phyloP scores from a whole-genome alignment of 306 rosid genomes.

The Betula pendula region DNA sequence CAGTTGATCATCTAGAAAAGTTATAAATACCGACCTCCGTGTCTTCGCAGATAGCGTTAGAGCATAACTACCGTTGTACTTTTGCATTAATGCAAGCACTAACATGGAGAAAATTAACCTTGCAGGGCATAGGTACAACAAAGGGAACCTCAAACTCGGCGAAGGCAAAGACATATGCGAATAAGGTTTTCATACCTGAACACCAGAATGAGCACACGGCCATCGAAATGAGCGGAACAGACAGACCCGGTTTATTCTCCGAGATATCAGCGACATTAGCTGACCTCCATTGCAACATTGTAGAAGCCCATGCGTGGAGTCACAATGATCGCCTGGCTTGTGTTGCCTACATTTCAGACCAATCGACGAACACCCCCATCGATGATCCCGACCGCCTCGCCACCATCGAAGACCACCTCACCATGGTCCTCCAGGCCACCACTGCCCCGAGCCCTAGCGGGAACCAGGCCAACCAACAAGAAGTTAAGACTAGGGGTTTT shows the following conservation, averaged over 20 bases:
- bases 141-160: conserved; percentile 34
- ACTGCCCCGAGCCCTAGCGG: conserved; percentile 19
- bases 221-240: conserved; percentile 59
- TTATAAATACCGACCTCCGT: too few species aligned
- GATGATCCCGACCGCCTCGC: conserved; percentile 53
- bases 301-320: conserved; percentile 73
- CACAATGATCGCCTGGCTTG: conserved; percentile 67
- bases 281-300: conserved; percentile 64
- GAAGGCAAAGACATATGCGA: conserved; percentile 31
- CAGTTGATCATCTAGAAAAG: too few species aligned
- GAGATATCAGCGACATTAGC: conserved; percentile 63
- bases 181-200: conserved; percentile 20
- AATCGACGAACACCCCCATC: conserved; percentile 51
- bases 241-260: conserved; percentile 60
- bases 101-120: neutral
- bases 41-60: too few species aligned
- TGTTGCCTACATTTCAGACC: conserved; percentile 61
- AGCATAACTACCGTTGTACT: too few species aligned
- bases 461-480: conserved; percentile 30
- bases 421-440: conserved; percentile 52
- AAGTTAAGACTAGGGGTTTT: conserved; percentile 42
- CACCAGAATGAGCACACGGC: conserved; percentile 40
- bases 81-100: too few species aligned
- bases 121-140: conserved; percentile 53
- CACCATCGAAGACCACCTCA: conserved; percentile 50